phyloP scores from a whole-genome alignment of 1,139 yeast genomes.

The Wickerhamomyces sp. region DNA sequence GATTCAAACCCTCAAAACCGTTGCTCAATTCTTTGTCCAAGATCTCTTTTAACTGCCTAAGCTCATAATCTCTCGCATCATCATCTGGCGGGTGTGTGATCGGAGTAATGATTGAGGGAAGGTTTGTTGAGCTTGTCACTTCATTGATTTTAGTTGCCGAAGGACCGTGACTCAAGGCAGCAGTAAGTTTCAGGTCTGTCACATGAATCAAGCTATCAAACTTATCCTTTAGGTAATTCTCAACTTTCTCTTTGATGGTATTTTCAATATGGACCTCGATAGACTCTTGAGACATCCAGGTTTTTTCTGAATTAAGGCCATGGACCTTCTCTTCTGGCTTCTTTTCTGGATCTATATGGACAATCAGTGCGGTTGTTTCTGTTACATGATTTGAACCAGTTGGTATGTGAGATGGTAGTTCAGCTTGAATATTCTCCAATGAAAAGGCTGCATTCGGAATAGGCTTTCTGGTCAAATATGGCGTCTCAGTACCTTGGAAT shows the following conservation, averaged over 20 bases:
- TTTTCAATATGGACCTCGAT: conserved; percentile 2
- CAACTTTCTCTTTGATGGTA: conserved; percentile 5
- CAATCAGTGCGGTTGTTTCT: too few species aligned
- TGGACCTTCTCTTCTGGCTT: too few species aligned
- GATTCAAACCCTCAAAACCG: conserved; percentile 6
- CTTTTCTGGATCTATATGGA: too few species aligned
- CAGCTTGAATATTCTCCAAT: too few species aligned
- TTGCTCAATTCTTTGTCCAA: conserved; percentile 2
- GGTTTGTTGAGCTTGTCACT: neutral
- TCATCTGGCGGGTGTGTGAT: neutral
- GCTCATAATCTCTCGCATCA: too few species aligned
- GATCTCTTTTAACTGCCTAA: neutral
- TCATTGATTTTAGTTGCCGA: neutral
- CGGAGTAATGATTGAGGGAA: neutral
- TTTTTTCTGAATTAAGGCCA: too few species aligned
- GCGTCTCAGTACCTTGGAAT: too few species aligned
- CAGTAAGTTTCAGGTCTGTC: neutral
- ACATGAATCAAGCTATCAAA: neutral
- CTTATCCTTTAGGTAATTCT: conserved; percentile 6
- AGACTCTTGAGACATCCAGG: too few species aligned
- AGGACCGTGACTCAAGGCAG: neutral
- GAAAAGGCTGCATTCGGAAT: too few species aligned
- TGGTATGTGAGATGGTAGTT: too few species aligned
- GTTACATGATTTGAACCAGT: too few species aligned
- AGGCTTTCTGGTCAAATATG: too few species aligned